These are phyloP conservation scores for Nannizzia gypsea DNA, from an alignment of 2,329 filamentous ascomycete genomes.

Conservation along the genomic window DNA sequence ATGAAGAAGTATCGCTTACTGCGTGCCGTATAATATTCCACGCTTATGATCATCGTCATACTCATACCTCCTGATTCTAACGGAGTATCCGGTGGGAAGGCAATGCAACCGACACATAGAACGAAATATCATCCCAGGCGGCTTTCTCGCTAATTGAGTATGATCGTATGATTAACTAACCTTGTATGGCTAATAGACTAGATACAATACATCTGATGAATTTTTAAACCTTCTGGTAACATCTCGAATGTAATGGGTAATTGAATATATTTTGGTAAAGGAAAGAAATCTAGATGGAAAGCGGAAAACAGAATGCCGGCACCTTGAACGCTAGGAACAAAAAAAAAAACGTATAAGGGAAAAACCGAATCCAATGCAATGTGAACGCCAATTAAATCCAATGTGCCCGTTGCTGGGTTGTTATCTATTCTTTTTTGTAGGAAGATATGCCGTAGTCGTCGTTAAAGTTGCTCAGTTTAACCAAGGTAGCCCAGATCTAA, in stretches of 20 bases:
- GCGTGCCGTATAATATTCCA: not conserved
- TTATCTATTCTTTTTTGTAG: not conserved
- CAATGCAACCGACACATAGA: not conserved
- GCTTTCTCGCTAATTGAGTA: not conserved
- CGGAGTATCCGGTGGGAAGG: not conserved
- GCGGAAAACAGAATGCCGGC: not conserved
- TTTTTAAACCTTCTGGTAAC: not conserved
- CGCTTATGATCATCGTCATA: not conserved
- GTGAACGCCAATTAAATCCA: not conserved
- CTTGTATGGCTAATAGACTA: not conserved
- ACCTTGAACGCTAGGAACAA: not conserved
- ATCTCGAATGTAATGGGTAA: not conserved
- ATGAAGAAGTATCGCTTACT: not conserved
- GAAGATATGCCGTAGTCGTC: not conserved
- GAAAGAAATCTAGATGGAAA: not conserved
- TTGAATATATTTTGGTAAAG: not conserved
- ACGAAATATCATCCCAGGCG: not conserved
- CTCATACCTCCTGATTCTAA: not conserved
- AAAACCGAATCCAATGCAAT: not conserved
- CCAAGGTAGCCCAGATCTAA: slow-evolving; percentile 2
- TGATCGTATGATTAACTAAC: not conserved
- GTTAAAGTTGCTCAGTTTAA: not conserved
- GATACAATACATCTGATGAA: not conserved
- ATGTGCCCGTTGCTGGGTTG: not conserved
- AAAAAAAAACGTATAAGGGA: not conserved